These are phyloP conservation scores for Funneliformis caledonium DNA, from an alignment of 371 early-diverging fungal species.

Conservation along the genomic window DNA sequence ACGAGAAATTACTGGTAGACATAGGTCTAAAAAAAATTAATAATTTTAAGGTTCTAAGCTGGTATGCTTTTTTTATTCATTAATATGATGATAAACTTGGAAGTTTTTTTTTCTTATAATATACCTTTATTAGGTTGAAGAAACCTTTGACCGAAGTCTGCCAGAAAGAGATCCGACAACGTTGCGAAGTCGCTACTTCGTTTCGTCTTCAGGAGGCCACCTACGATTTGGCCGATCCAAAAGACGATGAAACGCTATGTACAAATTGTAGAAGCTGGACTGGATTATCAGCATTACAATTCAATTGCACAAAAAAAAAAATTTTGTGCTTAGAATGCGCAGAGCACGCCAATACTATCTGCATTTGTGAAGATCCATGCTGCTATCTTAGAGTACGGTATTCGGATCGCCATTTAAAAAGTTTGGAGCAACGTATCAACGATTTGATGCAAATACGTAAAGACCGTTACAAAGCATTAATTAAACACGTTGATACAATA, in stretches of 20 bases:
- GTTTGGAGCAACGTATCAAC: neutral
- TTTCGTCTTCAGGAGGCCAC: neutral
- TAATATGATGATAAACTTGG: neutral
- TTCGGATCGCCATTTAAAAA: constrained; percentile 1
- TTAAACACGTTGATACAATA: neutral
- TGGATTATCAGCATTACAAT: constrained; percentile 70
- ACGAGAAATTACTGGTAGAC: constrained; percentile 85
- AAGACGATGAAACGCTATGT: constrained; percentile 73
- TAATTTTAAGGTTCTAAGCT: constrained; percentile 52
- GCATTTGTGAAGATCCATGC: constrained; percentile 32
- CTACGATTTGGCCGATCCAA: constrained; percentile 53
- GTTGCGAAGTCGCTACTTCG: neutral
- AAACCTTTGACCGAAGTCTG: constrained; percentile 47
- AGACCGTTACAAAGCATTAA: neutral
- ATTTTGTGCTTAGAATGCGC: constrained; percentile 70
- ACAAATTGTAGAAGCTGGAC: constrained; percentile 71
- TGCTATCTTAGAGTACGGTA: neutral
- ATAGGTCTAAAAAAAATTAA: constrained; percentile 54
- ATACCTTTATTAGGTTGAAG: constrained; percentile 48
- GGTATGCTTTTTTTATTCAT: constrained; percentile 52
- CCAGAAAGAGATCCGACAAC: constrained; percentile 50
- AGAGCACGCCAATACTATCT: constrained; percentile 46
- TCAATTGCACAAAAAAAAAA: constrained; percentile 63
- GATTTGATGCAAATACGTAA: neutral
- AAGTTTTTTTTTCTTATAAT: neutral